Evolutionary conservation across 1,284 basidiomycete genomes (phyloP).

Genomic region (Malassezia sp.): DNA sequence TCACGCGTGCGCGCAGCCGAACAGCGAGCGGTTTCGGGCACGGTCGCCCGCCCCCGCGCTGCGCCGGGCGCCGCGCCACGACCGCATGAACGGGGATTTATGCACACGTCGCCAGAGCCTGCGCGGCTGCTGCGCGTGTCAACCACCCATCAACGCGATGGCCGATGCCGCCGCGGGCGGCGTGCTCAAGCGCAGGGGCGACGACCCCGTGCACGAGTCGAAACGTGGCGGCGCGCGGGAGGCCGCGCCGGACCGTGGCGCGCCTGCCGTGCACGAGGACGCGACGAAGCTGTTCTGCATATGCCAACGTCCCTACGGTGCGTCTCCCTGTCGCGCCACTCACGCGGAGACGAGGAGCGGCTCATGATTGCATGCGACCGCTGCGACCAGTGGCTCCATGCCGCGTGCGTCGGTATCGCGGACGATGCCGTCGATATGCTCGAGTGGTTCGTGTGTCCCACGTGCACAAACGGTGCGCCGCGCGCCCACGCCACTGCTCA

Average conservation of each 20-base stretch:
- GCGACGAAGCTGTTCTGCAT: slow-evolving; percentile 7
- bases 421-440: slow-evolving; percentile 28
- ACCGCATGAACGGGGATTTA: too few species aligned
- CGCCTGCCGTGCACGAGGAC: neutral
- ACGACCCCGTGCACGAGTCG: neutral
- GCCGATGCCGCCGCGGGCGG: too few species aligned
- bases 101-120: too few species aligned
- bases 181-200: neutral
- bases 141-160: too few species aligned
- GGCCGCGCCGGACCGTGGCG: too few species aligned
- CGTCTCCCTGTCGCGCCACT: neutral
- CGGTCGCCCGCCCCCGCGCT: too few species aligned
- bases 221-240: too few species aligned
- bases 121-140: too few species aligned
- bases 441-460: slow-evolving; percentile 32
- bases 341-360: slow-evolving; percentile 24
- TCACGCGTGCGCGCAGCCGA: neutral
- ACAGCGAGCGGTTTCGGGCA: too few species aligned
- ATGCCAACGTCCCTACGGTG: slow-evolving; percentile 6
- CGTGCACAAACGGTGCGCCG: slow-evolving; percentile 20
- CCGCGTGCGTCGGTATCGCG: slow-evolving; percentile 24
- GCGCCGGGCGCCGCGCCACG: too few species aligned
- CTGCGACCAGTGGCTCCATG: slow-evolving; percentile 41
- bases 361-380: slow-evolving; percentile 40
- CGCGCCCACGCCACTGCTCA: too few species aligned